Conservation (phyloP, 1,284 basidiomycete species). For the Xerocomus minutiporus region DNA sequence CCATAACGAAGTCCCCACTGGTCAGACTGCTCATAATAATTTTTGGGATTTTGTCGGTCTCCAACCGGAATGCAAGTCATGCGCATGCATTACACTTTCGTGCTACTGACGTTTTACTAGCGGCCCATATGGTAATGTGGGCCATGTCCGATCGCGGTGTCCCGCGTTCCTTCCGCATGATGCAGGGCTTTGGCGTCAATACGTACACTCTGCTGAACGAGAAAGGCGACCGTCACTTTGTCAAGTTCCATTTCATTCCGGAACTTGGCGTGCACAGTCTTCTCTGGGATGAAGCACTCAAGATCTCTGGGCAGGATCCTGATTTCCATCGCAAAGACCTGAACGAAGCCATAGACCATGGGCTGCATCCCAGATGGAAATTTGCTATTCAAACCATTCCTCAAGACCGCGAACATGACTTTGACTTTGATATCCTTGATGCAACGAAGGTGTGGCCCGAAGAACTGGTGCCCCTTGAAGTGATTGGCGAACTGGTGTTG, state of each 20-base stretch:
- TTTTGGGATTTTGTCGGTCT: conserved; percentile 77
- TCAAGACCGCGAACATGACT: conserved; percentile 62
- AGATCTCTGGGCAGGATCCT: conserved; percentile 76
- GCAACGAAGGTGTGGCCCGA: conserved; percentile 83
- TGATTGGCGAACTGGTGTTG: conserved; percentile 72
- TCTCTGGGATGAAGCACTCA: conserved; percentile 85
- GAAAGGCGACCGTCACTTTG: conserved; percentile 65
- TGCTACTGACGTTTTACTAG: conserved; percentile 32
- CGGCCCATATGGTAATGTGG: conserved; percentile 81
- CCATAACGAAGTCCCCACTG: conserved; percentile 65
- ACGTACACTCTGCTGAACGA: conserved; percentile 71
- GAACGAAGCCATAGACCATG: conserved; percentile 69
- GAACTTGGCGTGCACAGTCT: conserved; percentile 78
- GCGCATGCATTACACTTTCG: neutral
- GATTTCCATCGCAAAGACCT: conserved; percentile 81
- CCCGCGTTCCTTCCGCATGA: conserved; percentile 78
- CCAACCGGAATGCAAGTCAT: conserved; percentile 52
- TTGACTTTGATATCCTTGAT: conserved; percentile 82
- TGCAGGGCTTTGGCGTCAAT: conserved; percentile 86
- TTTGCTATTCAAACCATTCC: conserved; percentile 74
- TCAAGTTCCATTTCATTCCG: conserved; percentile 83
- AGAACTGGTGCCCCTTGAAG: conserved; percentile 68
- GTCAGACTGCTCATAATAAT: conserved; percentile 73
- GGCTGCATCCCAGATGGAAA: conserved; percentile 68
- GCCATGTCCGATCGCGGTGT: conserved; percentile 77